Evolutionary conservation across 768 basidiomycete species (phyloP), one percentile per base, ranked within the genome.

Genomic region (Termitomyces sp.): DNA sequence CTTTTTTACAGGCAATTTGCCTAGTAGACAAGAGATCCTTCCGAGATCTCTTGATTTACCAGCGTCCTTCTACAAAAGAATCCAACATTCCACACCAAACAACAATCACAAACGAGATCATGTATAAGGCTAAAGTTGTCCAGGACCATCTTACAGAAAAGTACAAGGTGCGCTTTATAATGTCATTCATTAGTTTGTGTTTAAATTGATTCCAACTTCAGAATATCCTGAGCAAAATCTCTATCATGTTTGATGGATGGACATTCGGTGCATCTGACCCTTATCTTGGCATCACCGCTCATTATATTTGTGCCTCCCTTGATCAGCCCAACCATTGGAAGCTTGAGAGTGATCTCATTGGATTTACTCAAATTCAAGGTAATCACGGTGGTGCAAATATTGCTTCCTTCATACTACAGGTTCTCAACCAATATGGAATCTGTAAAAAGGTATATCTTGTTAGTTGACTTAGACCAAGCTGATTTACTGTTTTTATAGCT

Each of bases 171-270:
- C 11, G 57, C 45, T 22, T 20, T n/a, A n/a, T n/a, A n/a, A 31
- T 45, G 3, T 45, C n/a, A n/a, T n/a, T n/a, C n/a, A n/a, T n/a
- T n/a, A n/a, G 12, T n/a, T 46, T 42, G 13, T 32, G n/a, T 29
- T 27, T 25, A 7, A 22, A 7, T 36, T 52, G 18, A 45, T 31
- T 32, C 47, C n/a, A 35, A 11, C 32, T 23, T 7, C 16, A 58
- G 60, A 41, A 43, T 29, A 27, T 54, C 18, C 48, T 25, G 16
- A 33, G 48, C 18, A 18, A 52, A 49, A 51, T 57, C 7, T 60
- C 59, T 2, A 27, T 57, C 18, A 61, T 51, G 5, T 58, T 61
- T 35, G 57, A 61, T 42, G 54, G 47, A 11, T 61, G 60, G 60
- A 58, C 52, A 3, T 61, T 47, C 2, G 43, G 45, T 13, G 36